phyloP scores from a whole-genome alignment of 305 asterid species.

The Fraxinus sp. region DNA sequence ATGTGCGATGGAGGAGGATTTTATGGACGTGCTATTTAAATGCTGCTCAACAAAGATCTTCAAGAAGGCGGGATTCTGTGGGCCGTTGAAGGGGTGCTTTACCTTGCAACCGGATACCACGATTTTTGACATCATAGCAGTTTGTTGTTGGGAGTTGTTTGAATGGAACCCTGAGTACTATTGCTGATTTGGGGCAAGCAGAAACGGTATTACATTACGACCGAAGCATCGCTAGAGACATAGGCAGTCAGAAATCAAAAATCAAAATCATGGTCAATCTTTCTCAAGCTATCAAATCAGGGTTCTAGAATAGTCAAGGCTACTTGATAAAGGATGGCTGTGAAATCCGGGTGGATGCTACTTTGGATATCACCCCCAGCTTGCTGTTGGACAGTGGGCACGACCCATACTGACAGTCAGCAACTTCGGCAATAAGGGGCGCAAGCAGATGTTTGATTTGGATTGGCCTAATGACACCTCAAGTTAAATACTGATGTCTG shows the following conservation, averaged over 20 bases:
- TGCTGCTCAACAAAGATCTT: neutral
- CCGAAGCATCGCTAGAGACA: neutral
- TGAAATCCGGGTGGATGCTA: too few species aligned
- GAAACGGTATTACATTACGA: neutral
- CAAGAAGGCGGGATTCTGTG: neutral
- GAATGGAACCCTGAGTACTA: neutral
- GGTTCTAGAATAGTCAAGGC: neutral
- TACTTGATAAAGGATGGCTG: too few species aligned
- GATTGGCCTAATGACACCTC: too few species aligned
- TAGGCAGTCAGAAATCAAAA: neutral
- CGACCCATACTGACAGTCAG: too few species aligned
- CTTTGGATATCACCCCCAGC: too few species aligned
- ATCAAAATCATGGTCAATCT: neutral
- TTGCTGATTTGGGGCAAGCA: neutral
- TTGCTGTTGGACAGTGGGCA: too few species aligned
- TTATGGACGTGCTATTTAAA: neutral
- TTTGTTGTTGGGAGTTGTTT: neutral
- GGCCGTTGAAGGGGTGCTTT: neutral
- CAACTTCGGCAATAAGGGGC: too few species aligned
- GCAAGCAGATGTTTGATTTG: too few species aligned
- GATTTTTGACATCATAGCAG: neutral
- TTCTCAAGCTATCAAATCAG: too few species aligned
- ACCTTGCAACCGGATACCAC: neutral
- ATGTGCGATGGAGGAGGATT: neutral
- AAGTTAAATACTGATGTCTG: too few species aligned